Conservation (phyloP, 2,329 filamentous ascomycete genomes). For the Neurospora sp. region DNA sequence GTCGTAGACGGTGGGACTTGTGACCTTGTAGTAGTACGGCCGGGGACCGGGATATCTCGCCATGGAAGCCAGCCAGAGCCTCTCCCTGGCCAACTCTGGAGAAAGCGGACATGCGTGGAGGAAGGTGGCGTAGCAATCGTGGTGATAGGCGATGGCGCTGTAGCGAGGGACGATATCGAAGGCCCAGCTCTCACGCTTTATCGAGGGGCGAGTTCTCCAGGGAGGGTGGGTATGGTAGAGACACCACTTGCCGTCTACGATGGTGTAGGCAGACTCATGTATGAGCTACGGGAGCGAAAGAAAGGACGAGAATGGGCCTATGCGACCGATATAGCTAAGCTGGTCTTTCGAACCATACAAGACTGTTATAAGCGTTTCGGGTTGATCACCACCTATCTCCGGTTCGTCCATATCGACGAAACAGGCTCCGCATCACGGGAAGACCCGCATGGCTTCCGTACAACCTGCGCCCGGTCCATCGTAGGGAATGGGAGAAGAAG, state of each 20-base stretch:
- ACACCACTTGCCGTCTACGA: neutral
- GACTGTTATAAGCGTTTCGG: neutral
- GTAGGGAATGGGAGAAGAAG: neutral
- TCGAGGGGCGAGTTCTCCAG: neutral
- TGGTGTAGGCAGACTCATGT: neutral
- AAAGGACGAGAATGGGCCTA: neutral
- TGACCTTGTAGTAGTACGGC: neutral
- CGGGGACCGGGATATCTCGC: neutral
- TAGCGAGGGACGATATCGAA: neutral
- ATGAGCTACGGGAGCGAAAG: neutral
- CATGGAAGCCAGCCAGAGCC: neutral
- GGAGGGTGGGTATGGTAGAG: neutral
- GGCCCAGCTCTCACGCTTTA: neutral
- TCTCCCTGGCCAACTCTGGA: neutral
- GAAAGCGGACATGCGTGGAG: neutral
- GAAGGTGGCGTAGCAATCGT: neutral
- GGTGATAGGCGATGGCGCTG: neutral
- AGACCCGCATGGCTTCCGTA: neutral
- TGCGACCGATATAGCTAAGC: neutral
- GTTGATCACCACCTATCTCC: neutral
- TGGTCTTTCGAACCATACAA: neutral
- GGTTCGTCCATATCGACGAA: neutral
- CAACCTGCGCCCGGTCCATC: neutral
- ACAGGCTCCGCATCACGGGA: neutral
- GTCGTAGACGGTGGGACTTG: neutral